Conservation (phyloP, 306 rosid genomes). For the Trifolium fragiferum region DNA sequence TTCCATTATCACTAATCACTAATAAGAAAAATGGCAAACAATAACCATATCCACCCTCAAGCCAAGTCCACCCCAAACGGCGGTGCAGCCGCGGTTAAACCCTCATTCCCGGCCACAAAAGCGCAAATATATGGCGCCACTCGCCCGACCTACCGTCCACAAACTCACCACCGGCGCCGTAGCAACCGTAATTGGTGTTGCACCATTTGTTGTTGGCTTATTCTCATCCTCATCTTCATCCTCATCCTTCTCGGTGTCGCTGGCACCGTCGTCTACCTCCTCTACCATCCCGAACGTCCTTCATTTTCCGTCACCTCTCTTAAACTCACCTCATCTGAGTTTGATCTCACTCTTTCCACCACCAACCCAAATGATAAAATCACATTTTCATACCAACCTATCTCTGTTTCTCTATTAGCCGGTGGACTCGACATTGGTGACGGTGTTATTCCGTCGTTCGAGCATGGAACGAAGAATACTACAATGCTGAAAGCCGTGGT, state of each 20-base stretch:
- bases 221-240: conserved; percentile 54
- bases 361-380: conserved; percentile 49
- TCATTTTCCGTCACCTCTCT: conserved; percentile 48
- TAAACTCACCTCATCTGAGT: conserved; percentile 38
- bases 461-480: conserved; percentile 67
- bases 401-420: conserved; percentile 37
- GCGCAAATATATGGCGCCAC: conserved; percentile 67
- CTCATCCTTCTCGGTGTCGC: conserved; percentile 58
- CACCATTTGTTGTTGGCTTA: conserved; percentile 62
- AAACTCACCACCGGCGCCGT: conserved; percentile 50
- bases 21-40: conserved; percentile 63
- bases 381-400: conserved; percentile 39
- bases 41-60: conserved; percentile 68
- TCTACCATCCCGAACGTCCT: conserved; percentile 63
- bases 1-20: not conserved
- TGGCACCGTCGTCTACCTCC: conserved; percentile 59
- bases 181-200: conserved; percentile 67
- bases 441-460: conserved; percentile 52
- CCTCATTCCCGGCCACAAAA: conserved; percentile 66
- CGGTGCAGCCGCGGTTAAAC: conserved; percentile 24
- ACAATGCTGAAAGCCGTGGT: conserved; percentile 60
- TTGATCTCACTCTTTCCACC: conserved; percentile 44
- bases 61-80: conserved; percentile 52
- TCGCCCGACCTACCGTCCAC: conserved; percentile 85
- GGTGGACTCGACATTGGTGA: conserved; percentile 34